Evolutionary conservation across 768 basidiomycete genomes (phyloP), one percentile per base, ranked within the genome.

Genomic region (Suillus lakei): DNA sequence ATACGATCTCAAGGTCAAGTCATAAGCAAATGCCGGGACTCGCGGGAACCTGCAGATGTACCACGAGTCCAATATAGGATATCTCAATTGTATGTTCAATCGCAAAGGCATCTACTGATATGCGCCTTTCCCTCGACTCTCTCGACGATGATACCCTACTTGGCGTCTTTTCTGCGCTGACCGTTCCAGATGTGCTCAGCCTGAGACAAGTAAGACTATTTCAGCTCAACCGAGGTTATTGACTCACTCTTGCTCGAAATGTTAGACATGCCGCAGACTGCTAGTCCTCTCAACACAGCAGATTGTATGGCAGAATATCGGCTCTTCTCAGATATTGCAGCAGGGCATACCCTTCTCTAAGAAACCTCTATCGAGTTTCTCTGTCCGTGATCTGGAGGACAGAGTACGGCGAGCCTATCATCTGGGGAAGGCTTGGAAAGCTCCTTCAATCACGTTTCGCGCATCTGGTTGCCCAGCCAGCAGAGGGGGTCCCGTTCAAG

Each of bases 241-340:
- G 18, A n/a, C 50, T 60, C 41, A 38, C 26, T 34, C 36, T 23
- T 26, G 12, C 38, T 53, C 32, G 16, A 34, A 54, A 60, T 34
- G 15, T 46, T 44, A 90, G 87, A 83, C 82, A 61, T 90, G 85
- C 67, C 84, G 74, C 68, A 79, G 80, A n/a, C 70, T 90, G 36
- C 70, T 72, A 44, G 62, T 69, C 12, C 65, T 88, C n/a, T 84
- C 86, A 1, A 74, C 71, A 7, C 77, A 85, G 30, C 84, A 82
- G 54, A 80, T 84, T 63, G 82, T 90, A 15, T 91, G 90, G 90
- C 80, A 79, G 18, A 82, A 82, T 51, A 84, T 82, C 21, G 85
- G 82, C 69, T 69, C 67, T 21, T 73, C 64, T 55, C 79, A 84
- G 53, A 80, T 90, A 58, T 72, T 86, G 3, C 63, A 69, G 8